Evolutionary conservation across 169 alveolate species (phyloP).

Genomic region (Plasmodium falciparum): DNA sequence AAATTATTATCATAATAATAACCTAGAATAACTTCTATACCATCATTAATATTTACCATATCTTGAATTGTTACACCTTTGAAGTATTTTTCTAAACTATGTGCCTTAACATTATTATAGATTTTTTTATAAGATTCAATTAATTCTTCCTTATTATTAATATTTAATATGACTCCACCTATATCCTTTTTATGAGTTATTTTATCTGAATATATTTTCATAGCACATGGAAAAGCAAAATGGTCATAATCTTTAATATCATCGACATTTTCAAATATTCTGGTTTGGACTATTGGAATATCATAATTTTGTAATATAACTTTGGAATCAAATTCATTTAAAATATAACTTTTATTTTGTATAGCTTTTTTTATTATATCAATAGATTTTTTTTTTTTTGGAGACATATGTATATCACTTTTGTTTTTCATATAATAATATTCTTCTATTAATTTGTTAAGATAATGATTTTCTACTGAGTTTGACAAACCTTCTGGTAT

Average conservation of each 20-base stretch:
- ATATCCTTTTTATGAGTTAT: slow-evolving; percentile 84
- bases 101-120: slow-evolving; percentile 36
- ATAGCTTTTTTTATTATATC: slow-evolving; percentile 65
- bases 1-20: slow-evolving; percentile 78
- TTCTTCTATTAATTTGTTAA: slow-evolving; percentile 21
- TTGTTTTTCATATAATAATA: slow-evolving; percentile 6
- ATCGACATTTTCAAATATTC: slow-evolving; percentile 48
- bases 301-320: slow-evolving; percentile 74
- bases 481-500: slow-evolving; percentile 21
- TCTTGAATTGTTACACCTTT: slow-evolving; percentile 84
- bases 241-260: slow-evolving; percentile 55
- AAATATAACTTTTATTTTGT: slow-evolving; percentile 27
- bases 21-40: slow-evolving; percentile 80
- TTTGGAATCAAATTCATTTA: slow-evolving; percentile 80
- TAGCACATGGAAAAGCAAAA: slow-evolving; percentile 77
- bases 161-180: slow-evolving; percentile 81
- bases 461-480: slow-evolving; percentile 21
- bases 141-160: slow-evolving; percentile 75
- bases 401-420: neutral
- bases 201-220: slow-evolving; percentile 80
- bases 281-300: slow-evolving; percentile 73
- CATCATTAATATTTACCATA: slow-evolving; percentile 74
- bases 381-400: slow-evolving; percentile 1
- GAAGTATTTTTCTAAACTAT: slow-evolving; percentile 79
- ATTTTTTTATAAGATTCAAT: slow-evolving; percentile 65